Base-by-base conservation (phyloP, 148 eudicot genomes). In the Diospyros kaki region DNA sequence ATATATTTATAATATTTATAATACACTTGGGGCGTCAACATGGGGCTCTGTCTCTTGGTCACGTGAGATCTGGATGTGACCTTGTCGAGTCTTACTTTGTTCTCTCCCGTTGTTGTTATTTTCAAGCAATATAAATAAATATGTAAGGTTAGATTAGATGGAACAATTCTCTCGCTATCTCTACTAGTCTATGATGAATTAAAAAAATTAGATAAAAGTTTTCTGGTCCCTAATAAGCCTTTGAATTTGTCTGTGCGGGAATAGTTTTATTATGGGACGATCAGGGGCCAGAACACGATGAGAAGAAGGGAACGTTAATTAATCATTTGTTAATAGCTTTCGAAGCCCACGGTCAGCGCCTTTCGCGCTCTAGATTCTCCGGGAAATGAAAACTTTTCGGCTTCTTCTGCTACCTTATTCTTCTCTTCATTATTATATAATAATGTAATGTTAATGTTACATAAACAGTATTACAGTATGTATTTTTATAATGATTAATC, bases 361-460 rank as follows among this genome's bases (percentile, higher is more conserved):
- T 82, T 79, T 80, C 80, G 81, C 90, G 87, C 86, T 84, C 85
- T 80, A 84, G 89, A 86, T 82, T 74, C 87, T 75, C 85, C 82
- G 87, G 87, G 84, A 79, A 79, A 66, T 68, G 83, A 51, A 72
- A 53, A 50, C 10, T 39, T 81, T 79, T 69, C 76, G 66, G 72
- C 82, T 76, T 69, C 73, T 79, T 82, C 74, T 66, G 61, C 51
- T 70, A 64, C 58, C 50, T 74, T 40, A 51, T 50, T 54, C 14
- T 46, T n/a, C 39, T 13, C 64, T 9, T 9, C 54, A 11, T 17
- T 39, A 76, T 71, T 72, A 28, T 28, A 28, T 28, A 28, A 28
- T 28, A 28, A 28, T 18, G 18, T 39, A 5, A 28, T 68, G 39
- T 6, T 13, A 38, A 18, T 38, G 9, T 14, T 28, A 28, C 28